Conservation (phyloP, 1,139 yeast species). For the Casaregolazyma suthepensis region DNA sequence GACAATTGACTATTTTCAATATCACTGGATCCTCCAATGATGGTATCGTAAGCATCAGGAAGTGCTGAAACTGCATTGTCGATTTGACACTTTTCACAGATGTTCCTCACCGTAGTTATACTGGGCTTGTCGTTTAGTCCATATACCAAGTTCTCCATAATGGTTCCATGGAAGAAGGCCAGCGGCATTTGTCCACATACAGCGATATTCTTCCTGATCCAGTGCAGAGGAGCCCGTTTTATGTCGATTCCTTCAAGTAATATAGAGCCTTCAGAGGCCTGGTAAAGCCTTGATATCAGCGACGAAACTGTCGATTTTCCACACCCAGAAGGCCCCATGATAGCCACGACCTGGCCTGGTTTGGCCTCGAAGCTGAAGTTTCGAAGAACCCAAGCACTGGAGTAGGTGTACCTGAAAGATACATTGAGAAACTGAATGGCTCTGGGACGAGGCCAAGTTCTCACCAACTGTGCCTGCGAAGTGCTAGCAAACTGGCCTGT, state of each 20-base stretch:
- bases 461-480: not conserved
- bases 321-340: conserved; percentile 86
- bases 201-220: conserved; percentile 61
- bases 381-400: conserved; percentile 13
- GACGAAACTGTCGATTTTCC: conserved; percentile 82
- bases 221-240: conserved; percentile 51
- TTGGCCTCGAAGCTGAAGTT: conserved; percentile 40
- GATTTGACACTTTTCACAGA: conserved; percentile 29
- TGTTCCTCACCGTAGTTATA: not conserved
- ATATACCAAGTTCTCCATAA: conserved; percentile 68
- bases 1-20: conserved; percentile 36
- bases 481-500: not conserved
- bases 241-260: conserved; percentile 58
- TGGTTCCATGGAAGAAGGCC: conserved; percentile 62
- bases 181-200: conserved; percentile 84
- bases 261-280: conserved; percentile 52
- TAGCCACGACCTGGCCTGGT: conserved; percentile 67
- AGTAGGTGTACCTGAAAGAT: conserved; percentile 40
- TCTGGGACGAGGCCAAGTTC: not conserved
- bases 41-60: conserved; percentile 40
- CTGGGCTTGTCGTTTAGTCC: conserved; percentile 37
- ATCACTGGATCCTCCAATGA: conserved; percentile 38
- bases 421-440: conserved; percentile 29
- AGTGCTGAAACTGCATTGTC: conserved; percentile 32
- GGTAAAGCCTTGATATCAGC: conserved; percentile 58